Percentiles rank a stretch among this genome's conserved stretches.
Evolutionary conservation across 2,329 filamentous ascomycete genomes (phyloP).

Genomic region (Sclerotinia sclerotiorum): DNA sequence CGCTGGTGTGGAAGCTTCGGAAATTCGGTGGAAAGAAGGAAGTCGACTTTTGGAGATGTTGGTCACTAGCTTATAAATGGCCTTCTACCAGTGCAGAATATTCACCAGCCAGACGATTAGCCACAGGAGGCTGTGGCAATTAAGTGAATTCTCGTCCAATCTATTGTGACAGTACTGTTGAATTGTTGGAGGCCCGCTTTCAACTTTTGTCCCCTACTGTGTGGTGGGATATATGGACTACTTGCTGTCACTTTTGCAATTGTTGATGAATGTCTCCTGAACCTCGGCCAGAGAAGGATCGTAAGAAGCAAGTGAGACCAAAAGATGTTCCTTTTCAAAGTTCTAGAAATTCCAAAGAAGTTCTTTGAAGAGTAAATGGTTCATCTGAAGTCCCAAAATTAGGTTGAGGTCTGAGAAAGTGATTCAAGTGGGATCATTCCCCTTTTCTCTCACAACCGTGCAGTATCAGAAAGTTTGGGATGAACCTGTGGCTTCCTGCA

Average conservation of each 20-base stretch:
- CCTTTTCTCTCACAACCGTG: slow-evolving; percentile 37
- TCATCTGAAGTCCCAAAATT: slow-evolving; percentile 36
- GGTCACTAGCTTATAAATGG: slow-evolving; percentile 15
- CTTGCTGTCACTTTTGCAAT: slow-evolving; percentile 5
- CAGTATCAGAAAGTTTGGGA: slow-evolving; percentile 39
- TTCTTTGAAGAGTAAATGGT: slow-evolving; percentile 31
- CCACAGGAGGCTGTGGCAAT: slow-evolving; percentile 3
- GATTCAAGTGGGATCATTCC: slow-evolving; percentile 38
- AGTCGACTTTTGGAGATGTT: neutral
- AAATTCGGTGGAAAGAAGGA: slow-evolving; percentile 2
- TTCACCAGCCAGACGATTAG: slow-evolving; percentile 12
- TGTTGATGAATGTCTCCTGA: slow-evolving; percentile 12
- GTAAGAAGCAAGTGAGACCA: slow-evolving; percentile 31
- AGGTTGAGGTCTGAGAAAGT: slow-evolving; percentile 33
- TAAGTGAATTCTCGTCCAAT: slow-evolving; percentile 9
- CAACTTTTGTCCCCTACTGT: neutral
- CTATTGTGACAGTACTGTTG: neutral
- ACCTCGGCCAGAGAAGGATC: slow-evolving; percentile 22
- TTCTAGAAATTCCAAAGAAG: slow-evolving; percentile 38
- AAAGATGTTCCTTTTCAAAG: slow-evolving; percentile 27
- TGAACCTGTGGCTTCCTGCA: slow-evolving; percentile 42
- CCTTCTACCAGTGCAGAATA: slow-evolving; percentile 6
- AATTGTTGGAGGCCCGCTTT: neutral
- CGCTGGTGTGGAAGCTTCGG: slow-evolving; percentile 10
- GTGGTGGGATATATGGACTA: slow-evolving; percentile 5